A percentile compares a stretch with the other conserved stretches of the same genome.
Evolutionary conservation across 2,329 filamentous ascomycete species (phyloP).

Genomic region (Xenoacremonium recifei): DNA sequence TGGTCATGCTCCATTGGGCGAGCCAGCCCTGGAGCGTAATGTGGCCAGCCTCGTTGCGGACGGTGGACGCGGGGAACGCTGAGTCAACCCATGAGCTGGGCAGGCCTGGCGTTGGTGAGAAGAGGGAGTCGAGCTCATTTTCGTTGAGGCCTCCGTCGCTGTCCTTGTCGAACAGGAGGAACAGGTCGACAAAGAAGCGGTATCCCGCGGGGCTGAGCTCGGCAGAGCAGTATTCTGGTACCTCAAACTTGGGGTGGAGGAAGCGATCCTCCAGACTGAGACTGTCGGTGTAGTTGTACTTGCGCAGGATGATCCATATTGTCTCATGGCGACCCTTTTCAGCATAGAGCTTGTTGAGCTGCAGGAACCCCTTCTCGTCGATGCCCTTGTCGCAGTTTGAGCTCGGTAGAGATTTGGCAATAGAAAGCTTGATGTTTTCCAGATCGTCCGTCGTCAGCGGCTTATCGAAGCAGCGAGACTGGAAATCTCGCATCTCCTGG

Average conservation of each 20-base stretch:
- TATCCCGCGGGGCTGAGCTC: constrained; percentile 94
- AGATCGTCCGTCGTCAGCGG: constrained; percentile 77
- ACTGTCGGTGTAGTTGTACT: constrained; percentile 95
- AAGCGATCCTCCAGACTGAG: constrained; percentile 88
- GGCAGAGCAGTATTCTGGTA: constrained; percentile 86
- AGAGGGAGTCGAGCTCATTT: constrained; percentile 78
- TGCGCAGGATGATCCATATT: constrained; percentile 93
- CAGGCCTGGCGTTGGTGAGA: constrained; percentile 88
- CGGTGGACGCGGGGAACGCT: constrained; percentile 88
- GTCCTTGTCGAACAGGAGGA: constrained; percentile 93
- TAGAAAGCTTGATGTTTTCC: constrained; percentile 85
- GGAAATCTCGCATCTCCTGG: constrained; percentile 86
- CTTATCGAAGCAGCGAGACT: constrained; percentile 89
- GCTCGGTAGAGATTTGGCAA: constrained; percentile 65
- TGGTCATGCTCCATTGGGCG: constrained; percentile 99
- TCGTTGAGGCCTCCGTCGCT: constrained; percentile 94
- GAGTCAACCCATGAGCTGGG: constrained; percentile 85
- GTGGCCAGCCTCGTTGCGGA: constrained; percentile 90
- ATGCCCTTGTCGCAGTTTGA: constrained; percentile 70
- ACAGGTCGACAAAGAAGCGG: constrained; percentile 95
- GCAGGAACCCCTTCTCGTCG: constrained; percentile 78
- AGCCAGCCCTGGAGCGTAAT: constrained; percentile 97
- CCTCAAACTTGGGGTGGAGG: constrained; percentile 89
- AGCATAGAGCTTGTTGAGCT: constrained; percentile 92
- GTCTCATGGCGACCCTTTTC: constrained; percentile 98